Percentiles rank a stretch among this genome's conserved stretches.
Evolutionary conservation across 2,329 filamentous ascomycete genomes (phyloP).

Genomic region (Lojkania enalia): DNA sequence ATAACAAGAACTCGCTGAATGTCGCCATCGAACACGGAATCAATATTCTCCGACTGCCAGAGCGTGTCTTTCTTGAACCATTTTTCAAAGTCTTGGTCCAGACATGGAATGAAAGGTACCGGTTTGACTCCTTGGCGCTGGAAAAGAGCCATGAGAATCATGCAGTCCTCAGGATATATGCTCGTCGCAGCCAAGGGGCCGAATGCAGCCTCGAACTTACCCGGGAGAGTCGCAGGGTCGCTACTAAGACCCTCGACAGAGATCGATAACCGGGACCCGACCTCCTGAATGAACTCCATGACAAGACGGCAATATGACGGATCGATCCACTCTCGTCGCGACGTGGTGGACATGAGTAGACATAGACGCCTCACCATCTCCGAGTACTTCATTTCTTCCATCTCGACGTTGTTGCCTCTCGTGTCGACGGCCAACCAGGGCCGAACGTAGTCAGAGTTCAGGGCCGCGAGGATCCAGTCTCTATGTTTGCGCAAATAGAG

Average conservation of each 20-base stretch:
- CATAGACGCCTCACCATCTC: constrained; percentile 87
- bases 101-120: constrained; percentile 35
- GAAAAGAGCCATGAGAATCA: constrained; percentile 32
- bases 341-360: constrained; percentile 87
- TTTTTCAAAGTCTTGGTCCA: constrained; percentile 41
- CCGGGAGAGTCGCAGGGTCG: constrained; percentile 1
- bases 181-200: constrained; percentile 5
- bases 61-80: constrained; percentile 47
- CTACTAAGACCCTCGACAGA: background rate
- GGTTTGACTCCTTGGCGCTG: constrained; percentile 35
- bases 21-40: constrained; percentile 38
- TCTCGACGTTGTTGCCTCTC: constrained; percentile 82
- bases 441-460: constrained; percentile 96
- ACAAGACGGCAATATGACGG: constrained; percentile 74
- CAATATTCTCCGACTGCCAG: constrained; percentile 44
- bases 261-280: constrained; percentile 1
- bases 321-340: constrained; percentile 95
- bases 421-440: constrained; percentile 93
- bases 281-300: constrained; percentile 77
- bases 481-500: constrained; percentile 87
- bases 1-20: constrained; percentile 36
- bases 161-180: constrained; percentile 16
- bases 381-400: constrained; percentile 94
- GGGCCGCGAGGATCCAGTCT: constrained; percentile 89
- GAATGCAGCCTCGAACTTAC: constrained; percentile 4